phyloP scores from a whole-genome alignment of 257 asterid species.

The Solanum paucissectum region DNA sequence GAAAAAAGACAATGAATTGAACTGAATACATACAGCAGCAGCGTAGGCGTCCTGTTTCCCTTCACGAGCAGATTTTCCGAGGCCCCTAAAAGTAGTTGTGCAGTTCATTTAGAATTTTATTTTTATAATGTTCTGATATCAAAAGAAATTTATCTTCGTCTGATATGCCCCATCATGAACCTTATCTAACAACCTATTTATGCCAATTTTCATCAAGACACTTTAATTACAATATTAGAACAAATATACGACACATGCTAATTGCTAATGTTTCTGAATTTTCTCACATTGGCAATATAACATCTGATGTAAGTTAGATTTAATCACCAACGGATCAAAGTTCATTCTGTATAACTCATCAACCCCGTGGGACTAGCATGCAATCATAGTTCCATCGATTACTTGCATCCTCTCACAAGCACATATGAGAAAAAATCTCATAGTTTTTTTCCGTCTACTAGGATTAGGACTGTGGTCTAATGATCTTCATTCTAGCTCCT shows the following conservation, averaged over 20 bases:
- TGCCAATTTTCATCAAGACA: not conserved
- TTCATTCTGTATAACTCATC: not conserved
- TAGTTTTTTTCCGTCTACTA: not conserved
- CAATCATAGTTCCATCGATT: not conserved
- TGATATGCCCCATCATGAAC: not conserved
- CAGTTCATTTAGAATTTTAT: not conserved
- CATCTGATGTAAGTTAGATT: not conserved
- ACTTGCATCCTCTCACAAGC: not conserved
- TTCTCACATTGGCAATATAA: not conserved
- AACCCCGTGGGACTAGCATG: not conserved
- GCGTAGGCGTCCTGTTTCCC: constrained; percentile 76
- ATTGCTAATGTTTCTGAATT: not conserved
- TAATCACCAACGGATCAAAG: not conserved
- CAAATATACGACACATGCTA: not conserved
- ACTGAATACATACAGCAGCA: constrained; percentile 46
- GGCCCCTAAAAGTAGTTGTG: constrained; percentile 36
- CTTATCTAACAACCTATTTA: not conserved
- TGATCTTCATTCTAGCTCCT: not conserved
- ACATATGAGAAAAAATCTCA: not conserved
- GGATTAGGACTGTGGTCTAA: not conserved
- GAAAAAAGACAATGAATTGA: not conserved
- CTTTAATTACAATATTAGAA: not conserved
- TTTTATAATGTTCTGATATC: not conserved
- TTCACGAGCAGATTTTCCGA: constrained; percentile 41
- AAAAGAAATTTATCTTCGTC: not conserved